Conservation (phyloP, 495 filamentous ascomycete species). For the Lasiosphaeria miniovina region DNA sequence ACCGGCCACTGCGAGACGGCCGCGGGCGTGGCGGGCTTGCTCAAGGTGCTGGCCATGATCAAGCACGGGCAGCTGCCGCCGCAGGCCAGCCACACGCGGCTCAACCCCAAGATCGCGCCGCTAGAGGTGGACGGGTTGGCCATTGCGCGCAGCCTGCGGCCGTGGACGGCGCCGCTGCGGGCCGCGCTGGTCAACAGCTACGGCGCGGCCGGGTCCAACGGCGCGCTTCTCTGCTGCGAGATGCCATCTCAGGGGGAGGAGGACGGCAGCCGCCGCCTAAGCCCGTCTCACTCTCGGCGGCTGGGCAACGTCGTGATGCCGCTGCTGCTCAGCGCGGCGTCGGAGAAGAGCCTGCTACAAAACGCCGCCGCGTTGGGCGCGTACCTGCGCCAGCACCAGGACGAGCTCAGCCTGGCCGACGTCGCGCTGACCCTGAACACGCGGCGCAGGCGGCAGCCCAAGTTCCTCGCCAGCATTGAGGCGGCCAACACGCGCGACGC, state of each 20-base stretch:
- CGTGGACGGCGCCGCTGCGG: conserved; percentile 24
- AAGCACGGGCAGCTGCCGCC: conserved; percentile 67
- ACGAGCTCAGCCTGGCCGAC: background rate
- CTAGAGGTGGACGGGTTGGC: conserved; percentile 25
- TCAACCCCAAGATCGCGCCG: conserved; percentile 55
- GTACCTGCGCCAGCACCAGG: background rate
- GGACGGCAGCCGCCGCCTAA: background rate
- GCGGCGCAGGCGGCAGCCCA: background rate
- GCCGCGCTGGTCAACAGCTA: conserved; percentile 52
- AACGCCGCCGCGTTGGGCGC: background rate
- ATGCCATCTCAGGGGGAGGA: background rate
- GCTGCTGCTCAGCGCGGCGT: background rate
- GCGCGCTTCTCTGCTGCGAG: conserved; percentile 38
- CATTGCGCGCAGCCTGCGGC: conserved; percentile 24
- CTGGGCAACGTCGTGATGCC: conserved; percentile 11
- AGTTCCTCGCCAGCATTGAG: background rate
- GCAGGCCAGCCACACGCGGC: conserved; percentile 52
- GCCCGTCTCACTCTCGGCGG: background rate
- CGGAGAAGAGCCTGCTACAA: background rate
- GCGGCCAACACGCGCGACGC: background rate
- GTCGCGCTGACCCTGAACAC: background rate
- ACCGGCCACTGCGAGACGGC: conserved; percentile 75
- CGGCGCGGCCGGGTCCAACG: conserved; percentile 50
- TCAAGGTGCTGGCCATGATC: conserved; percentile 77
- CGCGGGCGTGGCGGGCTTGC: conserved; percentile 65